Evolutionary conservation across 2,329 filamentous ascomycete genomes (phyloP).

Genomic region (Stagonosporopsis chrysanthemi): DNA sequence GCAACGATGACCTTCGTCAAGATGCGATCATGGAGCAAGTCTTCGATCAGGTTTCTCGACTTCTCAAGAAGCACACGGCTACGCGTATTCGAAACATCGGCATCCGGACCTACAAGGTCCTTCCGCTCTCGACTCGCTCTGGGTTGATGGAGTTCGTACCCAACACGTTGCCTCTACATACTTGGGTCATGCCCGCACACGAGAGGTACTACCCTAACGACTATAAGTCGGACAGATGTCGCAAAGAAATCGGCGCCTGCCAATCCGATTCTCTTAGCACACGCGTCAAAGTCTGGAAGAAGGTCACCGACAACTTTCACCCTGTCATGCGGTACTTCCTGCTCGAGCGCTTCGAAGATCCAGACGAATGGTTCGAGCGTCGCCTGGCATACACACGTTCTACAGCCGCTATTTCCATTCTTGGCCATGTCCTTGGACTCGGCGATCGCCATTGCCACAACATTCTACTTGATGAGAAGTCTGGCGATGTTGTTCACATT

Average conservation of each 20-base stretch:
- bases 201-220: constrained; percentile 85
- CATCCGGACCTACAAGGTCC: constrained; percentile 95
- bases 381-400: constrained; percentile 91
- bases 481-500: constrained; percentile 94
- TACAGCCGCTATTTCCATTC: constrained; percentile 92
- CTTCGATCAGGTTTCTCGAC: constrained; percentile 91
- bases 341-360: constrained; percentile 90
- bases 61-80: constrained; percentile 83
- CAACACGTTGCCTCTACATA: constrained; percentile 89
- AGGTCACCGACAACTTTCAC: constrained; percentile 81
- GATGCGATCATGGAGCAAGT: constrained; percentile 99
- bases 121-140: constrained; percentile 82
- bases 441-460: constrained; percentile 97
- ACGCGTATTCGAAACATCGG: constrained; percentile 88
- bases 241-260: constrained; percentile 78
- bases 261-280: constrained; percentile 73
- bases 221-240: constrained; percentile 75
- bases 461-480: constrained; percentile 88
- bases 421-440: constrained; percentile 90
- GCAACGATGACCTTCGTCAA: constrained; percentile 94
- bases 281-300: constrained; percentile 77
- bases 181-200: constrained; percentile 91
- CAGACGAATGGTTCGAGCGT: constrained; percentile 93
- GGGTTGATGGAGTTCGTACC: constrained; percentile 98
- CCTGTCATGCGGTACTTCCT: constrained; percentile 98